Evolutionary conservation across 768 basidiomycete species (phyloP).

Genomic region (Tricholoma furcatifolium): DNA sequence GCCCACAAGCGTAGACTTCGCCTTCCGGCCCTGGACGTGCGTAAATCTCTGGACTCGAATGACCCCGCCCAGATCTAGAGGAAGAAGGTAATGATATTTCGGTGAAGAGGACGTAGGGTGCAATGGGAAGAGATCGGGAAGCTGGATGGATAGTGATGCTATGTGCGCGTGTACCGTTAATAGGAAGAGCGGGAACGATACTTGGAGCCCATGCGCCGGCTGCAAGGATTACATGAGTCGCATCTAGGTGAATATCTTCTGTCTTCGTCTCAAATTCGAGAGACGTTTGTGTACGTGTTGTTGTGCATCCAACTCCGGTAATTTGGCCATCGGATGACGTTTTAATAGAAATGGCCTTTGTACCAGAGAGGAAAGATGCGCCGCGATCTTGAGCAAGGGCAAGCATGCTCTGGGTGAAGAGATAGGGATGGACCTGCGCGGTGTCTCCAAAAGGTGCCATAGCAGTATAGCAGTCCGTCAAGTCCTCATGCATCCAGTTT

Average conservation of each 20-base stretch:
- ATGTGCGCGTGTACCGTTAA: slow-evolving; percentile 68
- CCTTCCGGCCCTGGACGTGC: slow-evolving; percentile 66
- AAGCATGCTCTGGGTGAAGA: slow-evolving; percentile 73
- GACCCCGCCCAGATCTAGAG: slow-evolving; percentile 8
- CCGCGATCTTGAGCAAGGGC: slow-evolving; percentile 58
- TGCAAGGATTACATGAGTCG: slow-evolving; percentile 71
- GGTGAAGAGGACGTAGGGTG: slow-evolving; percentile 83
- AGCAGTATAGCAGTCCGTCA: slow-evolving; percentile 60
- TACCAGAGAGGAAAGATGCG: slow-evolving; percentile 43
- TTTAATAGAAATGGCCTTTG: slow-evolving; percentile 39
- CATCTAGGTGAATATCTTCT: slow-evolving; percentile 37
- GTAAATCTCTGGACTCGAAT: slow-evolving; percentile 66
- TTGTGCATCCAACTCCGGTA: slow-evolving; percentile 47
- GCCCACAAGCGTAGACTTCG: slow-evolving; percentile 77
- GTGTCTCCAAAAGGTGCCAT: slow-evolving; percentile 60
- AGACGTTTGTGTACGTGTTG: slow-evolving; percentile 1
- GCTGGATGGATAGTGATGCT: slow-evolving; percentile 63
- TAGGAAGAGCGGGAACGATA: slow-evolving; percentile 55
- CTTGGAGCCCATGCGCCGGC: slow-evolving; percentile 87
- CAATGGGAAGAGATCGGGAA: slow-evolving; percentile 41
- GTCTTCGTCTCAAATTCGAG: slow-evolving; percentile 18
- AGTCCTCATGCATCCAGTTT: slow-evolving; percentile 51
- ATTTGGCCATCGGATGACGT: slow-evolving; percentile 37
- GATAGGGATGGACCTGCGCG: slow-evolving; percentile 76
- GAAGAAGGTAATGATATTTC: slow-evolving; percentile 46